A percentile compares a stretch with the other conserved stretches of the same genome.
Evolutionary conservation across 1,284 basidiomycete genomes (phyloP).

Genomic region (Chiua sp.): DNA sequence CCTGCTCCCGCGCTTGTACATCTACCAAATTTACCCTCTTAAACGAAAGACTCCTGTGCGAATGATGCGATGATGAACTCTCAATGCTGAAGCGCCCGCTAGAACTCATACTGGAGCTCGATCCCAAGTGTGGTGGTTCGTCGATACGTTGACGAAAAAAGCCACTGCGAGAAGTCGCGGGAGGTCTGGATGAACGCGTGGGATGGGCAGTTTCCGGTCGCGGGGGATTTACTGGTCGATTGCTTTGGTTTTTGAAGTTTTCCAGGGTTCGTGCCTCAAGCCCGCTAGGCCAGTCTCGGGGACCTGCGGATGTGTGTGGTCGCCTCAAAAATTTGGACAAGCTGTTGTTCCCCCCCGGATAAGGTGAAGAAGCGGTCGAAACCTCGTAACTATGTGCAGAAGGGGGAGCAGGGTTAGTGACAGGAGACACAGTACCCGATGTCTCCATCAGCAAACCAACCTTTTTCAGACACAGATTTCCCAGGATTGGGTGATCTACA

Average conservation of each 20-base stretch:
- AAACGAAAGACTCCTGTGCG: constrained; percentile 22
- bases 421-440: constrained; percentile 8
- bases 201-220: constrained; percentile 39
- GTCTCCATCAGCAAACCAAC: constrained; percentile 5
- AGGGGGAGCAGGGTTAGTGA: constrained; percentile 12
- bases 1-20: constrained; percentile 77
- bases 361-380: constrained; percentile 40
- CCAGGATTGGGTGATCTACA: too few species aligned
- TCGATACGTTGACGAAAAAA: constrained; percentile 30
- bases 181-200: constrained; percentile 16
- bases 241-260: constrained; percentile 21
- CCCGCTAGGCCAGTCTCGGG: constrained; percentile 55
- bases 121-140: constrained; percentile 24
- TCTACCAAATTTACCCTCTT: constrained; percentile 40
- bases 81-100: constrained; percentile 33
- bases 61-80: constrained; percentile 29
- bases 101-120: constrained; percentile 41
- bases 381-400: constrained; percentile 31
- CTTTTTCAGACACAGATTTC: too few species aligned
- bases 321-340: constrained; percentile 30
- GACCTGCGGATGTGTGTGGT: constrained; percentile 74
- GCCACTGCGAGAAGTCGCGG: constrained; percentile 12
- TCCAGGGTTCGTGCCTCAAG: constrained; percentile 30
- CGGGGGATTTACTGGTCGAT: constrained; percentile 16
- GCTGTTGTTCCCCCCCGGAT: constrained; percentile 20